Conservation (phyloP, 805 yeast genomes). For the Sugiyamaella boreocaroliniensis region DNA sequence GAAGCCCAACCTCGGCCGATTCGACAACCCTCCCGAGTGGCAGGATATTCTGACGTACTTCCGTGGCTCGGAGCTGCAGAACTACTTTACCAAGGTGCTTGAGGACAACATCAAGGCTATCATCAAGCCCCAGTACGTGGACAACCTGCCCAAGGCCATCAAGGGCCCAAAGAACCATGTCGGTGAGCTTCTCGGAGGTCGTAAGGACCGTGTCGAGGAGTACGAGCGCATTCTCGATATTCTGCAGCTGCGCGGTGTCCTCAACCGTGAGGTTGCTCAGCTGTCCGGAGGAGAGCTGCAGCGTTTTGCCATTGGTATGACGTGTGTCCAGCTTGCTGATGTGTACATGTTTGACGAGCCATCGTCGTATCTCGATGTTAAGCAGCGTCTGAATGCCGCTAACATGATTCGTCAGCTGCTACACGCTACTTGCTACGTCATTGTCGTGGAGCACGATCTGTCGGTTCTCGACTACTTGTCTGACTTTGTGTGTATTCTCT, state of each 20-base stretch:
- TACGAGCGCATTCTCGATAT: conserved; percentile 59
- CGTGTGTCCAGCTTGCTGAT: conserved; percentile 89
- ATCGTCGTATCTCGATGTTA: conserved; percentile 94
- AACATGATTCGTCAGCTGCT: conserved; percentile 83
- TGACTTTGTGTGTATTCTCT: conserved; percentile 91
- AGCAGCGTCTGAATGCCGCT: conserved; percentile 98
- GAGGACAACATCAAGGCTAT: conserved; percentile 95
- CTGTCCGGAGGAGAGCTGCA: conserved; percentile 98
- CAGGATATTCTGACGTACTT: conserved; percentile 82
- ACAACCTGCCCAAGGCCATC: conserved; percentile 93
- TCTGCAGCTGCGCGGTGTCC: conserved; percentile 67
- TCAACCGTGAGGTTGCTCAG: conserved; percentile 81
- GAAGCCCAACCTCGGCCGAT: conserved; percentile 92
- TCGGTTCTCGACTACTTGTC: conserved; percentile 95
- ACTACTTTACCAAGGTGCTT: conserved; percentile 85
- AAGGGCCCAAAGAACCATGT: conserved; percentile 80
- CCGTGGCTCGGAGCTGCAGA: conserved; percentile 96
- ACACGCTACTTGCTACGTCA: conserved; percentile 68
- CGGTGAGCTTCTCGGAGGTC: conserved; percentile 71
- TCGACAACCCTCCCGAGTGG: conserved; percentile 97
- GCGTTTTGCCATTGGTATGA: conserved; percentile 96
- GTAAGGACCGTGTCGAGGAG: conserved; percentile 63
- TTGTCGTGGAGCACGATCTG: conserved; percentile 97
- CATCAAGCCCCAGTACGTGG: conserved; percentile 98
- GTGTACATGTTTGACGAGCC: conserved; percentile 99